phyloP scores from a whole-genome alignment of 2,329 filamentous ascomycete genomes.

The Colletotrichum sp. region DNA sequence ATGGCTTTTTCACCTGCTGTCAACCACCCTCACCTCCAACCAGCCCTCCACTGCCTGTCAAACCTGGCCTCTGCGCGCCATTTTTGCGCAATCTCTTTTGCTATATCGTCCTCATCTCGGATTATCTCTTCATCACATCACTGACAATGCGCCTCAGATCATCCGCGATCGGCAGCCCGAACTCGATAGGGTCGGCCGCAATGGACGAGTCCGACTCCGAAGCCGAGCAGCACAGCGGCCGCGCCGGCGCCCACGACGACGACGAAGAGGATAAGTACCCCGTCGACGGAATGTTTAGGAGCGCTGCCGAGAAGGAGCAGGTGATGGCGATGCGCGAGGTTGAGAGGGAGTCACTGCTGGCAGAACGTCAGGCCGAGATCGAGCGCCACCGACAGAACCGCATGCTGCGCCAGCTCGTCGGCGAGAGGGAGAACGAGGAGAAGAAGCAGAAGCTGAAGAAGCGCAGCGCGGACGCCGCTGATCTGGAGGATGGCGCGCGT shows the following conservation, averaged over 20 bases:
- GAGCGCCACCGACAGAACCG: constrained; percentile 83
- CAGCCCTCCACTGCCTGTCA: background rate
- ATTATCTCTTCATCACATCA: background rate
- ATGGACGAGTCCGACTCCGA: constrained; percentile 88
- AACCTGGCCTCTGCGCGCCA: background rate
- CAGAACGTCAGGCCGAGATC: constrained; percentile 83
- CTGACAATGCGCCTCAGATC: constrained; percentile 56
- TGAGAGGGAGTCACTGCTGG: constrained; percentile 87
- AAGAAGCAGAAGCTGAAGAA: constrained; percentile 68
- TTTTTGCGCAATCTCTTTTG: background rate
- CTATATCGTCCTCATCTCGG: background rate
- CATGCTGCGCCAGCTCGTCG: constrained; percentile 79
- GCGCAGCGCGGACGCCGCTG: constrained; percentile 80
- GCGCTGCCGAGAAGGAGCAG: constrained; percentile 73
- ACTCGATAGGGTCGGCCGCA: constrained; percentile 80
- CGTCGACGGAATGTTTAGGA: constrained; percentile 85
- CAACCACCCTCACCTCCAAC: background rate
- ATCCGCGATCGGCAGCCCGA: constrained; percentile 70
- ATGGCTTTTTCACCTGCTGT: background rate
- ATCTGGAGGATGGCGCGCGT: constrained; percentile 77
- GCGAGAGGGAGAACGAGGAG: constrained; percentile 67
- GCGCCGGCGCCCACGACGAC: constrained; percentile 45
- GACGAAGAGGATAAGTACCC: constrained; percentile 76
- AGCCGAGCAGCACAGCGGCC: constrained; percentile 45
- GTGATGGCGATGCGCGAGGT: constrained; percentile 91